Base-by-base conservation (phyloP, 1,284 basidiomycete species). In the Jaminaea rosea region DNA sequence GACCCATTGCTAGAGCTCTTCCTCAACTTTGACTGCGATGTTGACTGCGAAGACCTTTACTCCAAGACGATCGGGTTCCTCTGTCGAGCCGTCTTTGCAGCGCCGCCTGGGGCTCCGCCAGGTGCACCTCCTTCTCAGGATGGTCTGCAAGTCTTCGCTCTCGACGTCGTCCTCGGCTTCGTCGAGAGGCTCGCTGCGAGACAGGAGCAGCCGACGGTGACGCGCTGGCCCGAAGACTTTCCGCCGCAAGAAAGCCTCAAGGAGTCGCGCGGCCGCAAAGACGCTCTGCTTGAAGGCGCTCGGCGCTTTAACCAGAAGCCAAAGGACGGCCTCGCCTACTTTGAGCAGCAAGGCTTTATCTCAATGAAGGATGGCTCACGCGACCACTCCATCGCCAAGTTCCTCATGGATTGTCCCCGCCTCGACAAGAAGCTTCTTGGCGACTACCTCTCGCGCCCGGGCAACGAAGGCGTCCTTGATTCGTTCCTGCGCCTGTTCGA, bases 1-100 rank as follows among this genome's bases (percentile, higher is more conserved):
- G 86, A 85, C 67, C 92, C 93, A 76, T 89, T 96, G 85, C 88
- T 94, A 42, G 89, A 96, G 69, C 78, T 97, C 9, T 99, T 89
- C 78, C 81, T 84, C 53, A 98, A 98, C 75, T 98, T 94, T 75
- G 94, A 99, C 74, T 97, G 91, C 72, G 88, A 96, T 67, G 84
- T 87, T 58, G 92, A 97, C 69, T 92, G 88, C 75, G 92, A 97
- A 77, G 92, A 98, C 72, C 77, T 98, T 53, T 96, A 93, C 67
- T 91, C 97, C 72, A 80, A 87, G 7, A 76, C 97, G n/a, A 79
- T 94, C 52, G 84, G 85, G 19, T 97, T 97, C 75, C 77, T 96
- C 58, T 88, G 72, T 47, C 68, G 76, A 24, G 69, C 67, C 44
- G 61, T 74, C 52, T 49, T 47, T 37, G 55, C 59, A 31, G 46